phyloP scores from a whole-genome alignment of 2,329 filamentous ascomycete species.

The Fusarium mexicanum region DNA sequence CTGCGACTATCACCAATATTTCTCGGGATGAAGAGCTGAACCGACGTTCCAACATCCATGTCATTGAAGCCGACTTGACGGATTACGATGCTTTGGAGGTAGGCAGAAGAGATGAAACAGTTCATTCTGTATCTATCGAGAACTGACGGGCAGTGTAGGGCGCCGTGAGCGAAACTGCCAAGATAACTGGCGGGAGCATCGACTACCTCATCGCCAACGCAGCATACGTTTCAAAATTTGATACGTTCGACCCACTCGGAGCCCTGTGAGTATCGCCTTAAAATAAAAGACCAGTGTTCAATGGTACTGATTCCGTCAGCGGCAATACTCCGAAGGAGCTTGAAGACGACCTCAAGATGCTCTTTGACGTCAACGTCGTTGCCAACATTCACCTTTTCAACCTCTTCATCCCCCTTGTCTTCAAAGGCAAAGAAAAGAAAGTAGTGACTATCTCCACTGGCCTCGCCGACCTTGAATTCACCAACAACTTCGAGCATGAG shows the following conservation, averaged over 20 bases:
- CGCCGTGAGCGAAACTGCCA: background rate
- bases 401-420: background rate
- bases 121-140: background rate
- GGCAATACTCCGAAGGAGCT: background rate
- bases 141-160: accelerated
- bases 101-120: accelerated
- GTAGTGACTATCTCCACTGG: background rate
- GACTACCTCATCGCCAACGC: background rate
- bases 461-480: background rate
- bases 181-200: background rate
- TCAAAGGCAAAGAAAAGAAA: background rate
- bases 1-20: background rate
- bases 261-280: background rate
- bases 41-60: background rate
- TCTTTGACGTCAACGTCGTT: background rate
- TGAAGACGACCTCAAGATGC: background rate
- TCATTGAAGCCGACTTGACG: background rate
- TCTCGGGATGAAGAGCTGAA: background rate
- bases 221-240: background rate
- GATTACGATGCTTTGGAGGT: background rate
- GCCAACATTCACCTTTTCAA: background rate
- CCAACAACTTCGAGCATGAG: background rate
- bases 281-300: accelerated
- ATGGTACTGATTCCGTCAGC: accelerated
- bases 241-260: background rate